Conservation (phyloP, 306 rosid genomes). For the Cicer arietinum region DNA sequence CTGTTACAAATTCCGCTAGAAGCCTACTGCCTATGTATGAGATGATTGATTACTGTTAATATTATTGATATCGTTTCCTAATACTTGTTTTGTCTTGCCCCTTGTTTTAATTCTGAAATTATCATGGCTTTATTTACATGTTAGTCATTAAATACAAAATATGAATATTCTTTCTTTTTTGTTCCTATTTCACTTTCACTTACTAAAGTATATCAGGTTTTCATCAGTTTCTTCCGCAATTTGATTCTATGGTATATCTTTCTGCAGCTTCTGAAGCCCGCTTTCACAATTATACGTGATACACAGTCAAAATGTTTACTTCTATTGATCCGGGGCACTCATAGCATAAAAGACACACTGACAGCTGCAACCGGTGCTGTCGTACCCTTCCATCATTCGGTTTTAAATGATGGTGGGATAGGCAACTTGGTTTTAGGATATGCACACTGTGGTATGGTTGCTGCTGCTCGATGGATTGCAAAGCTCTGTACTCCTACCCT, state of each 20-base stretch:
- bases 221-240: constrained; percentile 32
- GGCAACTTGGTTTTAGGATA: constrained; percentile 93
- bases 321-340: constrained; percentile 94
- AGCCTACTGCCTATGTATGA: not conserved
- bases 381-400: constrained; percentile 94
- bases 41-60: constrained; percentile 14
- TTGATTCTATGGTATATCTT: constrained; percentile 43
- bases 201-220: constrained; percentile 17
- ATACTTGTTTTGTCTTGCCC: too few relatives aligned
- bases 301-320: constrained; percentile 80
- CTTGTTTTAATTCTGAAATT: constrained; percentile 13
- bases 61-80: too few relatives aligned
- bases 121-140: not conserved
- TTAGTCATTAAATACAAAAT: not conserved
- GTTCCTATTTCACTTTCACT: constrained; percentile 12
- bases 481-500: constrained; percentile 88
- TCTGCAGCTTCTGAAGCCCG: constrained; percentile 93
- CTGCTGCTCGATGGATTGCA: constrained; percentile 99
- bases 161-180: constrained; percentile 17
- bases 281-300: constrained; percentile 85
- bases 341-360: constrained; percentile 95
- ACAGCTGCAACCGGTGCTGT: constrained; percentile 98
- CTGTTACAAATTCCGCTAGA: not conserved
- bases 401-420: constrained; percentile 92
- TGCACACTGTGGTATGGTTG: constrained; percentile 99